Conservation (phyloP, 139 green algal species). For the Chlamydomonas incerta region DNA sequence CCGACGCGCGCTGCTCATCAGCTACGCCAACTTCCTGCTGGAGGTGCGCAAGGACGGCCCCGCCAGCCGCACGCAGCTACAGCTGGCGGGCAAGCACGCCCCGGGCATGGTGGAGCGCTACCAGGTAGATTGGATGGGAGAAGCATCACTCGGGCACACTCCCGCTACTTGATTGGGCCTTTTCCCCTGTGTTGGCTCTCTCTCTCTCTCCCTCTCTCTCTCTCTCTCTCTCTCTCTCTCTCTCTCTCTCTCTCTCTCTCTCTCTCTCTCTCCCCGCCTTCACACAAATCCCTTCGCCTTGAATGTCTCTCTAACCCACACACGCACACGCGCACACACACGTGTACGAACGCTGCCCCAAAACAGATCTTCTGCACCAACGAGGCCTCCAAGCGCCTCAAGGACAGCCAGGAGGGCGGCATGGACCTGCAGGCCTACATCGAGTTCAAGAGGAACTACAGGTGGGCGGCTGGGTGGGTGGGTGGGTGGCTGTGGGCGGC, state of each 20-base stretch:
- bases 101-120: conserved; percentile 49
- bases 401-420: neutral
- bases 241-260: neutral
- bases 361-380: conserved; percentile 33
- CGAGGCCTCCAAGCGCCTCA: neutral
- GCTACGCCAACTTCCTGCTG: conserved; percentile 56
- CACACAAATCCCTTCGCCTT: too few relatives aligned
- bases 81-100: conserved; percentile 49
- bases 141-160: too few relatives aligned
- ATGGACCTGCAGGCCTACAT: conserved; percentile 12
- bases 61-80: conserved; percentile 55
- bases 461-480: neutral
- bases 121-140: conserved; percentile 40
- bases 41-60: conserved; percentile 54
- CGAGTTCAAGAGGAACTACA: conserved; percentile 43
- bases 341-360: too few relatives aligned
- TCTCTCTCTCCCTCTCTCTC: too few relatives aligned
- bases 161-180: too few relatives aligned
- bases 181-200: too few relatives aligned
- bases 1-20: conserved; percentile 48
- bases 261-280: too few relatives aligned
- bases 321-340: too few relatives aligned
- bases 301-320: too few relatives aligned
- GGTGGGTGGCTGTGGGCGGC: too few relatives aligned
- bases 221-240: too few relatives aligned